A percentile compares a stretch with the other conserved stretches of the same genome.
Conservation (phyloP, 2,329 filamentous ascomycete genomes). For the Cercospora zeina region DNA sequence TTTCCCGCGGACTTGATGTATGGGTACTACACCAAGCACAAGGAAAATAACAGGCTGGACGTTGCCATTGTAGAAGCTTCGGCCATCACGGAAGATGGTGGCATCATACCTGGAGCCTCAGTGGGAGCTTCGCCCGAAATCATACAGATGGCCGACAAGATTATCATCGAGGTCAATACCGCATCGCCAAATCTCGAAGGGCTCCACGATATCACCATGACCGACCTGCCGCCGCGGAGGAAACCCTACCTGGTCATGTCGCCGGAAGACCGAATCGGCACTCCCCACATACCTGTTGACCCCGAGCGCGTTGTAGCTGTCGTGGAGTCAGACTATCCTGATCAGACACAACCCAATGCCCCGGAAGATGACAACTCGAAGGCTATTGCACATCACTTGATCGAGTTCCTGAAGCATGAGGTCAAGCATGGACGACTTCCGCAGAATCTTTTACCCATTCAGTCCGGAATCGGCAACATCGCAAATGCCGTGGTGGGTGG, state of each 20-base stretch:
- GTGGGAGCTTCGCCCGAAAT: constrained; percentile 46
- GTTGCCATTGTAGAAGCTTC: constrained; percentile 80
- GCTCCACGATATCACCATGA: constrained; percentile 87
- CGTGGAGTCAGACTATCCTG: constrained; percentile 80
- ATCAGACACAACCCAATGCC: constrained; percentile 72
- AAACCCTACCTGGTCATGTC: constrained; percentile 85
- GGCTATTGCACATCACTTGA: constrained; percentile 75
- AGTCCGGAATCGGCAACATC: constrained; percentile 90
- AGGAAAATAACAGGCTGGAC: constrained; percentile 71
- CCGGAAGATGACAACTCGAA: constrained; percentile 72
- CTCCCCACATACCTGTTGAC: constrained; percentile 78
- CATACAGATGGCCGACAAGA: constrained; percentile 87
- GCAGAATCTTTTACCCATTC: constrained; percentile 72
- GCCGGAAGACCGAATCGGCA: constrained; percentile 83
- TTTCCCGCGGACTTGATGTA: constrained; percentile 86
- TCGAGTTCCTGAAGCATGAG: constrained; percentile 85
- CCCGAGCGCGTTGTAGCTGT: constrained; percentile 81
- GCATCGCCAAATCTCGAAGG: constrained; percentile 80
- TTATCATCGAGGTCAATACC: constrained; percentile 92
- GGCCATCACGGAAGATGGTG: constrained; percentile 83
- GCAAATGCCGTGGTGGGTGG: constrained; percentile 89
- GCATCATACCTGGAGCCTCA: constrained; percentile 81
- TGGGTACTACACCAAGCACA: constrained; percentile 73
- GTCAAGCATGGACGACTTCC: constrained; percentile 76
- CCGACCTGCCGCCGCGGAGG: constrained; percentile 74